Conservation (phyloP, 1,284 basidiomycete species). For the Phellopilus nigrolimitatus region DNA sequence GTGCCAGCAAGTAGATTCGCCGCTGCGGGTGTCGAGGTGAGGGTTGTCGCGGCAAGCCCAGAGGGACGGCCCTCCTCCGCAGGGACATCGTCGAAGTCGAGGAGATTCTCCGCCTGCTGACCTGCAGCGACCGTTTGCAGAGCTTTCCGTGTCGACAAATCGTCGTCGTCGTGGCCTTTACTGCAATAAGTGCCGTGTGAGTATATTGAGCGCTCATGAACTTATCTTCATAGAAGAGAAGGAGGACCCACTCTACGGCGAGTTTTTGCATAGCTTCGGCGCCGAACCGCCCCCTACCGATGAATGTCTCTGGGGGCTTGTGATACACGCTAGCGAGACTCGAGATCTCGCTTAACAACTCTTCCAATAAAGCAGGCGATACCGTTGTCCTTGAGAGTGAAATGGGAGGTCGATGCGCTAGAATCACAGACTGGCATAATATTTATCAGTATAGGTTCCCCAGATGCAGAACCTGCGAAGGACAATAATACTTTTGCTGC, state of each 20-base stretch:
- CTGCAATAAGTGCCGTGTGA: conserved; percentile 4
- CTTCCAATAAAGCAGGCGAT: conserved; percentile 86
- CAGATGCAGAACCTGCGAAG: no score
- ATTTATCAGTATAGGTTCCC: conserved; percentile 10
- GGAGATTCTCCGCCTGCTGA: conserved; percentile 90
- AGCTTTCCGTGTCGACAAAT: conserved; percentile 70
- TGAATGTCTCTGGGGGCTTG: conserved; percentile 90
- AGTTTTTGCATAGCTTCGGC: conserved; percentile 78
- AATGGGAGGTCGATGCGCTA: conserved; percentile 90
- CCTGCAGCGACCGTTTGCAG: conserved; percentile 86
- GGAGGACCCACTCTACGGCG: conserved; percentile 47
- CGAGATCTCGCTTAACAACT: conserved; percentile 85
- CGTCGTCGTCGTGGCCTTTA: conserved; percentile 57
- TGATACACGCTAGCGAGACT: conserved; percentile 91
- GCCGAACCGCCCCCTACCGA: conserved; percentile 80
- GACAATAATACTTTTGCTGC: conserved; percentile 95
- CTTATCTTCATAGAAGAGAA: not conserved
- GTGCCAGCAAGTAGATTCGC: conserved; percentile 64
- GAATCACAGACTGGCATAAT: conserved; percentile 71
- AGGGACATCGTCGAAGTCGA: conserved; percentile 83
- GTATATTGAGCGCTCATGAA: conserved; percentile 9
- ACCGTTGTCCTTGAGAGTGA: conserved; percentile 89
- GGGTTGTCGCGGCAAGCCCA: conserved; percentile 68
- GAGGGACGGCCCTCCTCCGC: conserved; percentile 57
- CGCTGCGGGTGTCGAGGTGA: conserved; percentile 68